Evolutionary conservation across 2,329 filamentous ascomycete species (phyloP).

Genomic region (Ophiostoma ips): DNA sequence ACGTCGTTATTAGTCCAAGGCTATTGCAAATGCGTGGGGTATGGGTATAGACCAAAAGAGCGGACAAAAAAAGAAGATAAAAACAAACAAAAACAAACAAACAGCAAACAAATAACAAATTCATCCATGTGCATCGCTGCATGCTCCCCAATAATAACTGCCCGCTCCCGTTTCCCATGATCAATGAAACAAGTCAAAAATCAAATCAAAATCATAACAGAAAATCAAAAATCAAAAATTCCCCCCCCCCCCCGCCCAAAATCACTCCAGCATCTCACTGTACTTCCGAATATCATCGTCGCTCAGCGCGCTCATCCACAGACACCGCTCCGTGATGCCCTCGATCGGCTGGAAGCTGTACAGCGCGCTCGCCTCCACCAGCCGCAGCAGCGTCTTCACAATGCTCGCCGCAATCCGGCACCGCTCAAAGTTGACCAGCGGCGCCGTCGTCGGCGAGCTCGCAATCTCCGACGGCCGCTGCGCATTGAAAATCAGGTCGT

Average conservation of each 20-base stretch:
- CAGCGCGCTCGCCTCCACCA: slow-evolving; percentile 65
- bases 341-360: slow-evolving; percentile 64
- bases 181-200: too few species aligned
- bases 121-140: background rate
- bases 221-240: too few species aligned
- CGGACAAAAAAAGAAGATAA: slow-evolving; percentile 10
- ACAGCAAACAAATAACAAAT: background rate
- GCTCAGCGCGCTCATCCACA: slow-evolving; percentile 69
- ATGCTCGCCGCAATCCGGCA: slow-evolving; percentile 63
- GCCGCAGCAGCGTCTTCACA: slow-evolving; percentile 62
- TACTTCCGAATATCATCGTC: slow-evolving; percentile 58
- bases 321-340: slow-evolving; percentile 62
- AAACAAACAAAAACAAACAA: background rate
- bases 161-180: too few species aligned
- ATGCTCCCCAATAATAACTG: too few species aligned
- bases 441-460: slow-evolving; percentile 49
- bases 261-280: slow-evolving; percentile 34
- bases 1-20: background rate
- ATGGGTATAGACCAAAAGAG: slow-evolving; percentile 18
- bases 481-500: slow-evolving; percentile 69
- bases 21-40: background rate
- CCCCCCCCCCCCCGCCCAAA: background rate
- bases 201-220: too few species aligned
- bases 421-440: slow-evolving; percentile 70
- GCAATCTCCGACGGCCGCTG: slow-evolving; percentile 65